Percentiles rank a stretch among this genome's conserved stretches.
phyloP scores from a whole-genome alignment of 1,139 yeast species.

The Geotrichum macrosporum region DNA sequence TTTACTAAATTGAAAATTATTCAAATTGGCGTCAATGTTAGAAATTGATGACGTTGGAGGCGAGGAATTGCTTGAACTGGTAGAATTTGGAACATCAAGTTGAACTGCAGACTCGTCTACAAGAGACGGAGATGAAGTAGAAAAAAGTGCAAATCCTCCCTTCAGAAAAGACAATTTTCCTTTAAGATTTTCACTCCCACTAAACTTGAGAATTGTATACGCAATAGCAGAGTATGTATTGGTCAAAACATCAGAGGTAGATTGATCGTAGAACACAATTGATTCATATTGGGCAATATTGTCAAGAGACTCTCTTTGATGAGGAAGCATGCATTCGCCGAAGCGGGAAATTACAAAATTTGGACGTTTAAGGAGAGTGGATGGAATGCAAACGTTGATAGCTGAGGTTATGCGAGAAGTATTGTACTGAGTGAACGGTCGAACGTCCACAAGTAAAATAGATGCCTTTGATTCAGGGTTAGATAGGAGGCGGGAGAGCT shows the following conservation, averaged over 20 bases:
- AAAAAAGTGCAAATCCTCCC: conserved; percentile 40
- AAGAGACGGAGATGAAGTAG: conserved; percentile 28
- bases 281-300: conserved; percentile 29
- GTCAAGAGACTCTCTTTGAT: conserved; percentile 37
- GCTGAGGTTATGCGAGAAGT: conserved; percentile 51
- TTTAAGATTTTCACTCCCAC: conserved; percentile 33
- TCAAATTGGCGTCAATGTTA: not conserved
- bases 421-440: conserved; percentile 64
- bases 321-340: conserved; percentile 49
- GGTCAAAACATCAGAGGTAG: conserved; percentile 37
- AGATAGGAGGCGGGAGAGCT: conserved; percentile 14
- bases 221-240: conserved; percentile 32
- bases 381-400: conserved; percentile 67
- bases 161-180: conserved; percentile 29
- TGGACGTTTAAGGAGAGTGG: conserved; percentile 65
- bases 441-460: conserved; percentile 51
- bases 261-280: conserved; percentile 53
- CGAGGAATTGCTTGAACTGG: not conserved
- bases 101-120: conserved; percentile 23
- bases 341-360: conserved; percentile 56
- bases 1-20: not conserved
- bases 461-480: not conserved
- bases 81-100: not conserved
- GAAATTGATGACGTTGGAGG: not conserved
- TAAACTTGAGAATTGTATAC: conserved; percentile 48